phyloP scores from a whole-genome alignment of 257 asterid genomes.

The Misopates orontium region DNA sequence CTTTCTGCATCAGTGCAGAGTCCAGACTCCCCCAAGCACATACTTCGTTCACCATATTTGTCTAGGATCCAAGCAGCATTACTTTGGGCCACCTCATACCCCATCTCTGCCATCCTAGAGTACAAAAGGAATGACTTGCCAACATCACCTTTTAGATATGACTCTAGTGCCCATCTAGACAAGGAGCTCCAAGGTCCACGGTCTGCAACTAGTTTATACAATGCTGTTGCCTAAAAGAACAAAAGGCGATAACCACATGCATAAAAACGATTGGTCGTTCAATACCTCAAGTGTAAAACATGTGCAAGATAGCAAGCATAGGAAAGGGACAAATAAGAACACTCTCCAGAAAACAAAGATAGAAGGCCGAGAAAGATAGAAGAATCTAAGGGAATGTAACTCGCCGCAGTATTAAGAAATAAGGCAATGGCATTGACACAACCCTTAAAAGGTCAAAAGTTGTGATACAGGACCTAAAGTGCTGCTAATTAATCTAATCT shows the following conservation, averaged over 20 bases:
- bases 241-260: background rate
- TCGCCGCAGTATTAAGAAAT: background rate
- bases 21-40: slow-evolving; percentile 93
- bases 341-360: background rate
- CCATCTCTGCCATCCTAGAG: slow-evolving; percentile 95
- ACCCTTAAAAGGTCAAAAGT: slow-evolving; percentile 5
- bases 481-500: slow-evolving; percentile 12
- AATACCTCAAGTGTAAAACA: background rate
- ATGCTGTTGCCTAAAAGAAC: slow-evolving; percentile 73
- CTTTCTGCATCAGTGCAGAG: slow-evolving; percentile 90
- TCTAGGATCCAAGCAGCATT: slow-evolving; percentile 99
- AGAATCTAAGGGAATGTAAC: background rate
- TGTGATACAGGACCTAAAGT: background rate
- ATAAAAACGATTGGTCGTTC: background rate
- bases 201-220: slow-evolving; percentile 91
- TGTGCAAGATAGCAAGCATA: slow-evolving; percentile 6
- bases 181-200: slow-evolving; percentile 99
- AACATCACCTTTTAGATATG: slow-evolving; percentile 88
- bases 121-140: slow-evolving; percentile 87
- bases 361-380: background rate
- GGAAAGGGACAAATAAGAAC: background rate
- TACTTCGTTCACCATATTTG: slow-evolving; percentile 80
- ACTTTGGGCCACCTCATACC: slow-evolving; percentile 99
- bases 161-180: slow-evolving; percentile 97
- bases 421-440: background rate